Conservation (phyloP, 2,329 filamentous ascomycete genomes). For the Lasiodiplodia sp. region DNA sequence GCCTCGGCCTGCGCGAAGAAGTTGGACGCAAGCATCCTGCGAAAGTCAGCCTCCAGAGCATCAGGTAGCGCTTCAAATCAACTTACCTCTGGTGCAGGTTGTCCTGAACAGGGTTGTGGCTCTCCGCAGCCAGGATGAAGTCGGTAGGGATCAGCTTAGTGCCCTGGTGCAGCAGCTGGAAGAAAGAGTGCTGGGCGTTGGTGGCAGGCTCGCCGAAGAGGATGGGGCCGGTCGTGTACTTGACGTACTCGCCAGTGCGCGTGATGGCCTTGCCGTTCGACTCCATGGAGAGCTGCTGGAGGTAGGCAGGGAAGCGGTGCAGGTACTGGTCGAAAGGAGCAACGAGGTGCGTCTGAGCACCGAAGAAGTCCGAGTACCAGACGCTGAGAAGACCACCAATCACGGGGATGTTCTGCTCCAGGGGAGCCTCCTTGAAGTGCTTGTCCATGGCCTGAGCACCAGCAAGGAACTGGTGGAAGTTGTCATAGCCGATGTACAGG, state of each 20-base stretch:
- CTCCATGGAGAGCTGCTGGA: conserved; percentile 99
- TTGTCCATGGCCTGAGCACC: conserved; percentile 98
- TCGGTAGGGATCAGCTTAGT: conserved; percentile 98
- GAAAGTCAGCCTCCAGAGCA: conserved; percentile 34
- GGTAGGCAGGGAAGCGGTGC: conserved; percentile 97
- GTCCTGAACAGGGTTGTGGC: conserved; percentile 91
- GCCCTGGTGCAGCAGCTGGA: conserved; percentile 98
- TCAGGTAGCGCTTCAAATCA: not conserved
- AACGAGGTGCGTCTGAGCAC: conserved; percentile 95
- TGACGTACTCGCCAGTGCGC: conserved; percentile 83
- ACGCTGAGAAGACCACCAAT: conserved; percentile 93
- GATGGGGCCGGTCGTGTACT: conserved; percentile 96
- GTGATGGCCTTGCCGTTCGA: conserved; percentile 98
- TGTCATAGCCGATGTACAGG: conserved; percentile 95
- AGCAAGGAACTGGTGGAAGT: conserved; percentile 94
- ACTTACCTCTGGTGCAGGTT: conserved; percentile 87
- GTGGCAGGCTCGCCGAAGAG: conserved; percentile 98
- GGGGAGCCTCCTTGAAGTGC: conserved; percentile 90
- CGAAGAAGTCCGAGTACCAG: conserved; percentile 99
- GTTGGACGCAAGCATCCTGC: conserved; percentile 84
- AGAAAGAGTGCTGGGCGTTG: conserved; percentile 99
- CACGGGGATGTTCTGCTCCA: conserved; percentile 93
- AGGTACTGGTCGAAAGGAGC: conserved; percentile 99
- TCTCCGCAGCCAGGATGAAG: conserved; percentile 95
- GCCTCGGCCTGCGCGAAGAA: conserved; percentile 90